These are phyloP conservation scores for Cladosporium sp. DNA, from an alignment of 2,329 filamentous ascomycete genomes.

Conservation along the genomic window DNA sequence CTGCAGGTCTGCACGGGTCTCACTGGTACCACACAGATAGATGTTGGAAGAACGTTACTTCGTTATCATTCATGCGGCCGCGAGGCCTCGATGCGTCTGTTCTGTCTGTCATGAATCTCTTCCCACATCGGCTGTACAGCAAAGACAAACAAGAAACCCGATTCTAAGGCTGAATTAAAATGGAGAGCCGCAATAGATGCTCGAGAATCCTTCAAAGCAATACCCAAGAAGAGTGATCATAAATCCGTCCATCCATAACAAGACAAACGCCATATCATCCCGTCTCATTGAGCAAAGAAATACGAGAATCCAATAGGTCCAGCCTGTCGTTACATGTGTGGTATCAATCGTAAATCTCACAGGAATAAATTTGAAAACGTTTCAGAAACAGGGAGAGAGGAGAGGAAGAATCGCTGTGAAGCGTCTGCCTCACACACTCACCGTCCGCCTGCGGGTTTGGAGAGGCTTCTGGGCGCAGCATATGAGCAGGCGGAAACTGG, in stretches of 20 bases:
- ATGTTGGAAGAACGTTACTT: background rate
- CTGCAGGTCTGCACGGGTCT: too few relatives aligned
- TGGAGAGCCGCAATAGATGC: background rate
- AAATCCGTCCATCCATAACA: background rate
- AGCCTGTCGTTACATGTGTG: constrained; percentile 2
- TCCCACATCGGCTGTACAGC: background rate
- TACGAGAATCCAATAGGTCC: background rate
- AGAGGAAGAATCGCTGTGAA: background rate
- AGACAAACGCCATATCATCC: background rate
- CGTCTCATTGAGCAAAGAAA: background rate
- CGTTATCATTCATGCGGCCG: background rate
- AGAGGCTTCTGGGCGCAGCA: constrained; percentile 79
- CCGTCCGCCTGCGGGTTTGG: constrained; percentile 41
- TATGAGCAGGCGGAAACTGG: constrained; percentile 83
- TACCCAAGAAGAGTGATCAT: background rate
- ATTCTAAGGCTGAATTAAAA: background rate
- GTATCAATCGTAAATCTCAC: background rate
- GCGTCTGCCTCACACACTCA: constrained; percentile 37
- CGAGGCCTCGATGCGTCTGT: background rate
- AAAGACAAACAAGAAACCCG: background rate
- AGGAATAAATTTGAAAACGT: background rate
- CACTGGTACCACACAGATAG: too few relatives aligned
- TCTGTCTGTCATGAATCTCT: background rate
- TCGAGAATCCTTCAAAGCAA: too few relatives aligned
- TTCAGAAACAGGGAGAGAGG: background rate